Evolutionary conservation across 306 rosid species (phyloP).

Genomic region (Canavalia gladiata): DNA sequence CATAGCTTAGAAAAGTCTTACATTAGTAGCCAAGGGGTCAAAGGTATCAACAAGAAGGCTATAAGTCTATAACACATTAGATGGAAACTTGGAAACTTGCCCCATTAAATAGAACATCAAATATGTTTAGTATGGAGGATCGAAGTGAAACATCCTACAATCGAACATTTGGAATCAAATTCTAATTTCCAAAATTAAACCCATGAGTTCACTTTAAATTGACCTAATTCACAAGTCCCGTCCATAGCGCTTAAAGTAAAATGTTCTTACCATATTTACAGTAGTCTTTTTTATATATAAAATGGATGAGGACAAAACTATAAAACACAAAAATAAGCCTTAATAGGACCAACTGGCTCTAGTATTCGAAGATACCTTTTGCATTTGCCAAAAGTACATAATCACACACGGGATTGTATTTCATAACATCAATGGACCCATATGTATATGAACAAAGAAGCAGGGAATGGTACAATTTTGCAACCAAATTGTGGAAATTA

Average conservation of each 20-base stretch:
- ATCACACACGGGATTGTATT: conserved; percentile 77
- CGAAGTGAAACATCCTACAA: not conserved
- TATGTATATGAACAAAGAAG: conserved; percentile 67
- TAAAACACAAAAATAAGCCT: conserved; percentile 36
- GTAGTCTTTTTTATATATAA: not conserved
- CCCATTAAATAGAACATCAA: conserved; percentile 35
- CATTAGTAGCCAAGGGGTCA: not conserved
- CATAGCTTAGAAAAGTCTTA: conserved; percentile 25
- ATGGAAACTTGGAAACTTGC: not conserved
- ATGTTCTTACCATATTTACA: not conserved
- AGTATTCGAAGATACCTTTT: conserved; percentile 89
- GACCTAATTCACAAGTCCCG: too few relatives aligned
- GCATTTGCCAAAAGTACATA: conserved; percentile 84
- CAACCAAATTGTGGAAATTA: not conserved
- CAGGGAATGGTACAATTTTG: conserved; percentile 34
- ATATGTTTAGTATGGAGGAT: conserved; percentile 1
- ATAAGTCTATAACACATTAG: not conserved
- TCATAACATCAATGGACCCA: conserved; percentile 90
- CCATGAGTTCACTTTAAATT: not conserved
- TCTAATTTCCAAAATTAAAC: conserved; percentile 30
- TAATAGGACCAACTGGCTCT: conserved; percentile 73
- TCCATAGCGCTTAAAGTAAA: too few relatives aligned
- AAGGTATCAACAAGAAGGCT: conserved; percentile 18
- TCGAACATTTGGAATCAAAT: conserved; percentile 23
- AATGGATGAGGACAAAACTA: conserved; percentile 31